Base-by-base conservation (phyloP, 306 rosid genomes). In the Begonia fuchsioides region DNA sequence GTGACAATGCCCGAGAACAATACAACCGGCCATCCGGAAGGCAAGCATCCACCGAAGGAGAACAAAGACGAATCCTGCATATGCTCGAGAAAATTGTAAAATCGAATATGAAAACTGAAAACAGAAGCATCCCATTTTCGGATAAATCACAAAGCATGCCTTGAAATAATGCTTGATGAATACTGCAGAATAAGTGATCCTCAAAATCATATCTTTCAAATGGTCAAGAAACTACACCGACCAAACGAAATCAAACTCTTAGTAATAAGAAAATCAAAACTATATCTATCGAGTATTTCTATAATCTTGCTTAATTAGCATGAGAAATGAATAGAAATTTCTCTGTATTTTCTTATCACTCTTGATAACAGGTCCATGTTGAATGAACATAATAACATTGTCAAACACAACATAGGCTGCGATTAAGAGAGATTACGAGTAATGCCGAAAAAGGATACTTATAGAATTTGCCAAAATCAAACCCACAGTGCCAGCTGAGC, bases 391-490 rank as follows among this genome's bases (percentile, higher is more conserved):
- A 52, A 52, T 39, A 52, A 39, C 32, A 15, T 2, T 12, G 12
- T 50, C 32, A 45, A 57, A 38, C 10, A 11, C 26, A 64, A 39
- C 11, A 9, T 17, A 55, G 7, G 35, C 35, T 4, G 35, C 7
- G 35, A 26, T 26, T 26, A 26, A 26, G 35, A 65, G 53, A 11
- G 48, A 26, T 15, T 17, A 50, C 18, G 61, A 62, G 11, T 11
- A 41, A 13, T 43, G 49, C 12, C 16, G 44, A 41, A 44, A 68
- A 76, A 84, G 98, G 98, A 90, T 90, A 85, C 98, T 90, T 8
- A 77, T 35, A 56, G 87, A 76, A 75, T 90, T 90, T 49, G 98
- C 95, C 62, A 81, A 49, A 62, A 84, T 85, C 62, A 90, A 75
- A 76, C 98, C 95, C 59, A 81, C 81, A 32, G 93, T 88, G 60